A percentile compares a stretch with the other conserved stretches of the same genome.
Conservation (phyloP, 495 filamentous ascomycete genomes). For the Mytilinidion resinicola region DNA sequence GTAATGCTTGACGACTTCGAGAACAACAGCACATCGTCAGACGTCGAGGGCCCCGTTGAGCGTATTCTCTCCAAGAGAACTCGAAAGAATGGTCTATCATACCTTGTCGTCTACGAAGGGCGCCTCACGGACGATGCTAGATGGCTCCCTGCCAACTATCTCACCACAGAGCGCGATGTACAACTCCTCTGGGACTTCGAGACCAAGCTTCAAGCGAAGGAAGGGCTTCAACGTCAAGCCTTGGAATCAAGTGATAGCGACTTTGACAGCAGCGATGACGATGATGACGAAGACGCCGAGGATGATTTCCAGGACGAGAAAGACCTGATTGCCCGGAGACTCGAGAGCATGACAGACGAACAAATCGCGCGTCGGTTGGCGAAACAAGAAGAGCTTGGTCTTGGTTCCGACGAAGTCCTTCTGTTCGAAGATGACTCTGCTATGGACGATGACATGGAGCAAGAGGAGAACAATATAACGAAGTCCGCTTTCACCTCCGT, state of each 20-base stretch:
- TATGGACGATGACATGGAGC: constrained; percentile 26
- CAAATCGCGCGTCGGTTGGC: constrained; percentile 53
- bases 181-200: constrained; percentile 41
- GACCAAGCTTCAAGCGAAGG: neutral
- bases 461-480: neutral
- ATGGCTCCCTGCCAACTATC: constrained; percentile 41
- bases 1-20: constrained; percentile 42
- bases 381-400: constrained; percentile 62
- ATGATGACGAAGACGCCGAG: constrained; percentile 34
- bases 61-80: constrained; percentile 40
- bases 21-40: constrained; percentile 39
- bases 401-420: constrained; percentile 52
- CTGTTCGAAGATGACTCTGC: constrained; percentile 42
- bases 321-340: constrained; percentile 29
- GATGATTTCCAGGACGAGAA: constrained; percentile 34
- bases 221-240: neutral
- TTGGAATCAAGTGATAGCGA: constrained; percentile 23
- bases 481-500: neutral
- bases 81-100: constrained; percentile 43
- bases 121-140: constrained; percentile 42
- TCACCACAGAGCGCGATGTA: constrained; percentile 28
- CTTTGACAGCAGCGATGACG: constrained; percentile 36
- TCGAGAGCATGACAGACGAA: constrained; percentile 46
- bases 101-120: constrained; percentile 46
- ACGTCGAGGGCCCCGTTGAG: constrained; percentile 26